Evolutionary conservation across 257 asterid genomes (phyloP).

Genomic region (Penstemon eatonii): DNA sequence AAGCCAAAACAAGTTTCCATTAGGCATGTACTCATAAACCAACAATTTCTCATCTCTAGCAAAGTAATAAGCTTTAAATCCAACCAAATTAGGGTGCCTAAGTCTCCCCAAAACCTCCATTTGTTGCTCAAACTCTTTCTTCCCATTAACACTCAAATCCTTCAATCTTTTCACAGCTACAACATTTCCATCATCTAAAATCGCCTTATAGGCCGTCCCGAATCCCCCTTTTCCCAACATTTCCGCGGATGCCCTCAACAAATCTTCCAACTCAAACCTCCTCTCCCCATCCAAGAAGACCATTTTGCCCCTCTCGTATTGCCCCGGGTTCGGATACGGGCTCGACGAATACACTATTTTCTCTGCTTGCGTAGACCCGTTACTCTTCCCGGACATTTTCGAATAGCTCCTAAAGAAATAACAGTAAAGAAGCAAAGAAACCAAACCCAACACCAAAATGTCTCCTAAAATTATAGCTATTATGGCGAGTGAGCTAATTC

Average conservation of each 20-base stretch:
- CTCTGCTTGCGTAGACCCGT: constrained; percentile 36
- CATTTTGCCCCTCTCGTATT: constrained; percentile 65
- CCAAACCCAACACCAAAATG: constrained; percentile 46
- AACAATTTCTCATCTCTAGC: constrained; percentile 81
- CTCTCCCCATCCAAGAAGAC: constrained; percentile 76
- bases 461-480: constrained; percentile 74
- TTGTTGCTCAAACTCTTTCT: constrained; percentile 78
- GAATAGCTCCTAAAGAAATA: constrained; percentile 53
- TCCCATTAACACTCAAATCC: constrained; percentile 60
- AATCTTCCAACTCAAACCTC: constrained; percentile 84
- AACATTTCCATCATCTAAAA: constrained; percentile 76
- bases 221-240: constrained; percentile 91
- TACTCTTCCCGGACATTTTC: constrained; percentile 29
- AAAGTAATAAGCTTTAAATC: constrained; percentile 76
- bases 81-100: constrained; percentile 72
- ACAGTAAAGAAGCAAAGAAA: constrained; percentile 61
- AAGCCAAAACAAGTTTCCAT: constrained; percentile 85
- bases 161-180: constrained; percentile 87
- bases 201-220: constrained; percentile 88
- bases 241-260: constrained; percentile 89
- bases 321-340: constrained; percentile 56
- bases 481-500: constrained; percentile 55
- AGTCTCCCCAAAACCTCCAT: constrained; percentile 84
- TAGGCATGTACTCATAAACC: constrained; percentile 81
- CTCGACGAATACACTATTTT: constrained; percentile 73